Evolutionary conservation across 2,329 filamentous ascomycete species (phyloP).

Genomic region (Emergomyces pasteurianus): DNA sequence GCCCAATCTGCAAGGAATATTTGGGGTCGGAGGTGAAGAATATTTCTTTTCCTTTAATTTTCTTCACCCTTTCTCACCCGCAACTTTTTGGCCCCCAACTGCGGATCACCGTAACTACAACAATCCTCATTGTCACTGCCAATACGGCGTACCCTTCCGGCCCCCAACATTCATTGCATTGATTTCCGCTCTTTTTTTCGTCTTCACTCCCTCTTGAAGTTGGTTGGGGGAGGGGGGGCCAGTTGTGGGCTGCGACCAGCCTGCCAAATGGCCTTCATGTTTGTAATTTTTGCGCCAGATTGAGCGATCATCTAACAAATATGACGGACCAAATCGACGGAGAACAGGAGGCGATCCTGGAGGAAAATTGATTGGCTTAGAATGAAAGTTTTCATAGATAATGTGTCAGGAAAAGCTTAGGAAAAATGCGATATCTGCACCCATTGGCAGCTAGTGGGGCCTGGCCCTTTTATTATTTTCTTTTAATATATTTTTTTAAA

Average conservation of each 20-base stretch:
- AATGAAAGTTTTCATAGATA: not conserved
- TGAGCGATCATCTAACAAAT: not conserved
- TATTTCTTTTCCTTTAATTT: not conserved
- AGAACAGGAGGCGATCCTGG: not conserved
- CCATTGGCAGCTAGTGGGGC: too few relatives aligned
- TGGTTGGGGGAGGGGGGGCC: slow-evolving; percentile 1
- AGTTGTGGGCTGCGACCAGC: not conserved
- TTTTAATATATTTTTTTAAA: not conserved
- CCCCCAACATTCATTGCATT: not conserved
- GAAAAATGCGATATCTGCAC: not conserved
- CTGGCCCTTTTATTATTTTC: too few relatives aligned
- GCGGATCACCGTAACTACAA: not conserved
- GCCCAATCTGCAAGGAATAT: not conserved
- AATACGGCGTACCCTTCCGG: not conserved
- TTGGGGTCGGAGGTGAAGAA: not conserved
- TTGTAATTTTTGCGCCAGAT: not conserved
- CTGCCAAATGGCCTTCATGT: not conserved
- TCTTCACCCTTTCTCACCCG: not conserved
- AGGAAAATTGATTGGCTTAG: not conserved
- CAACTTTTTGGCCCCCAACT: not conserved
- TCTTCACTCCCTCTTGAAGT: not conserved
- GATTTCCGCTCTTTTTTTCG: not conserved
- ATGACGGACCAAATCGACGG: not conserved
- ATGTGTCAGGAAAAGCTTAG: not conserved
- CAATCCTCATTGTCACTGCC: not conserved